Evolutionary conservation across 805 yeast genomes (phyloP), one percentile per base, ranked within the genome.

Genomic region (Sugiyamaella boreocaroliniensis): DNA sequence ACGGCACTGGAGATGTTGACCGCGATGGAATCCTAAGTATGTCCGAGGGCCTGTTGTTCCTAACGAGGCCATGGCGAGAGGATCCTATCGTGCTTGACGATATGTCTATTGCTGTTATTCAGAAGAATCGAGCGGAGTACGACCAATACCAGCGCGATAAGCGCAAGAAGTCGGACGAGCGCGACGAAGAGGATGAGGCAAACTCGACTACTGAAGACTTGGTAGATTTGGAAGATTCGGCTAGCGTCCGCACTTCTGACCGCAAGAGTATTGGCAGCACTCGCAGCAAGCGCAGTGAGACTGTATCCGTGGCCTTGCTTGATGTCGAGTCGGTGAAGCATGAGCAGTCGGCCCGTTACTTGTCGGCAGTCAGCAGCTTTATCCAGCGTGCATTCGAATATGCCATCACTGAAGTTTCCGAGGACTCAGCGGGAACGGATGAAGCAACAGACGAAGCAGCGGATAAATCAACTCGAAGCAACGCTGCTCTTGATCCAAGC

Each of bases 311-410:
- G n/a, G 62, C 61, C 14, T 52, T 62, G 12, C 49, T 61, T 15
- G 51, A 50, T 16, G 20, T 50, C 12, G 53, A 52, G 14, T 45
- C 52, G 4, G 40, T 55, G 9, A 49, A 55, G 47, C 70, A 69
- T 55, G 68, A 64, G 55, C 73, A 69, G 51, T 55, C 64, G 2
- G 65, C 64, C 2, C 58, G 97, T 56, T 92, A 89, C 63, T 73
- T 93, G 26, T 78, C 88, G 1, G 92, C 97, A 0, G 93, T 96
- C 2, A 85, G 96, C 55, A 82, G 79, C 16, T 93, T 92, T 61
- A 79, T 92, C 45, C 88, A 87, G 66, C 73, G 95, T 55, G 89
- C 95, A 0, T 89, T 89, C 65, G 96, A 89, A 63, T 89, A 89
- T 67, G 95, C 97, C 0, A 32, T 32, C n/a, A 32, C 37, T 32